phyloP scores from a whole-genome alignment of 768 basidiomycete genomes.

The Lactarius trivialis region DNA sequence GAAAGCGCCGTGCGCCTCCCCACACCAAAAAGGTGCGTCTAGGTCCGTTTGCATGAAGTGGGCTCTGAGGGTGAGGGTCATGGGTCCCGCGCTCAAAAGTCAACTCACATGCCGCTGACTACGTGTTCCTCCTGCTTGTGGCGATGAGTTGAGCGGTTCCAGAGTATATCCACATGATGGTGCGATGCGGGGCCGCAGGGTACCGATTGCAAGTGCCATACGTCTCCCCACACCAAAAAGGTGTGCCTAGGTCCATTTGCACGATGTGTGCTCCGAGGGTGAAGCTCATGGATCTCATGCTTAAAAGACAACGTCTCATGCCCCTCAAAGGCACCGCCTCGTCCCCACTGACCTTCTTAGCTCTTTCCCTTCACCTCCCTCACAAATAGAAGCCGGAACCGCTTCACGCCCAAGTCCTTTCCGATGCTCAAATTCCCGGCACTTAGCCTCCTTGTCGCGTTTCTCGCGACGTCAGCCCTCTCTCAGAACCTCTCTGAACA shows the following conservation, averaged over 20 bases:
- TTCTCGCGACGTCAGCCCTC: constrained; percentile 5
- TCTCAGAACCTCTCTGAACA: constrained; percentile 18
- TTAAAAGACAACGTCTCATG: no score
- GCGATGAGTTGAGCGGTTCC: no score
- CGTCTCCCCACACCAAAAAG: background rate
- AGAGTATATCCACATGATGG: no score
- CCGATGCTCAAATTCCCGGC: background rate
- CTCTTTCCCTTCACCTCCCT: background rate
- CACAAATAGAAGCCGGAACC: background rate
- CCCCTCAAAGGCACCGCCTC: no score
- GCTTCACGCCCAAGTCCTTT: background rate
- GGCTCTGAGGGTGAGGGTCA: background rate
- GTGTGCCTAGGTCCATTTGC: background rate
- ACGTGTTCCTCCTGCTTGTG: no score
- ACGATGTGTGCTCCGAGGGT: background rate
- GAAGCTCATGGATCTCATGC: no score
- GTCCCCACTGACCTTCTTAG: background rate
- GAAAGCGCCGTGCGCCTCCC: no score
- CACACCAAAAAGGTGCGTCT: background rate
- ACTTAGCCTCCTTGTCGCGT: background rate
- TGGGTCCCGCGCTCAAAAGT: background rate
- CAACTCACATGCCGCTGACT: background rate
- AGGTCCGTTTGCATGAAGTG: background rate
- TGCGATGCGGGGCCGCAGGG: no score
- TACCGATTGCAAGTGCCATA: no score